Percentiles rank a stretch among this genome's conserved stretches.
These are phyloP conservation scores for Alloteropsis semialata DNA, from an alignment of 176 grass and related monocot genomes.

Conservation along the genomic window DNA sequence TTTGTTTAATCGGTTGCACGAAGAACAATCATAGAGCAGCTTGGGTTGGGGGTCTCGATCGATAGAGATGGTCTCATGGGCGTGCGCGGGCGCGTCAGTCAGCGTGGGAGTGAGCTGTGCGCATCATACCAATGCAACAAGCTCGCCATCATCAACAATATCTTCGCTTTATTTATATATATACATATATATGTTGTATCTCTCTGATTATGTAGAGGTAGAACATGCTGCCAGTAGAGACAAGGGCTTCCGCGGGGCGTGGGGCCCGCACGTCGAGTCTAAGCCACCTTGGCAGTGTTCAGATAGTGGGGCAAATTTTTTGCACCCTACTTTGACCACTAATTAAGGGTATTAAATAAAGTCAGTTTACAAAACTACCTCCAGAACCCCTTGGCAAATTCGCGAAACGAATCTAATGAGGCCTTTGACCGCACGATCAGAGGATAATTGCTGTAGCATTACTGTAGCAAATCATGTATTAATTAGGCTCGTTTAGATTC, in stretches of 20 bases:
- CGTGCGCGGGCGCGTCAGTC: conserved; percentile 27
- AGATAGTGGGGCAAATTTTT: no score
- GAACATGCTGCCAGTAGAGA: background rate
- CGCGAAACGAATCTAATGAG: no score
- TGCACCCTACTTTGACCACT: no score
- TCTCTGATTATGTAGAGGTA: background rate
- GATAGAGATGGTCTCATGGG: conserved; percentile 4
- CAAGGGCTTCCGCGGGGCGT: background rate
- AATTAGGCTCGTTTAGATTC: no score
- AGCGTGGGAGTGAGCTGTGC: background rate
- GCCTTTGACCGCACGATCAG: no score
- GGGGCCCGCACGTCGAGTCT: background rate
- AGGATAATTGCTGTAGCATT: no score
- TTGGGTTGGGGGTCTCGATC: background rate
- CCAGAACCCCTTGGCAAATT: no score
- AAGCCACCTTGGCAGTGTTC: no score
- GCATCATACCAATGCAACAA: no score
- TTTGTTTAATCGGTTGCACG: background rate
- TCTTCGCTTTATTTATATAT: background rate
- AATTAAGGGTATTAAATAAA: no score
- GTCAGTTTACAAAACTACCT: no score
- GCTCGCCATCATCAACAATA: background rate
- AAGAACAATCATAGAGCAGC: background rate
- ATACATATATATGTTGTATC: background rate
- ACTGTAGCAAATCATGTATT: no score